Conservation (phyloP, 805 yeast species). For the Jamesozyma lodderae region DNA sequence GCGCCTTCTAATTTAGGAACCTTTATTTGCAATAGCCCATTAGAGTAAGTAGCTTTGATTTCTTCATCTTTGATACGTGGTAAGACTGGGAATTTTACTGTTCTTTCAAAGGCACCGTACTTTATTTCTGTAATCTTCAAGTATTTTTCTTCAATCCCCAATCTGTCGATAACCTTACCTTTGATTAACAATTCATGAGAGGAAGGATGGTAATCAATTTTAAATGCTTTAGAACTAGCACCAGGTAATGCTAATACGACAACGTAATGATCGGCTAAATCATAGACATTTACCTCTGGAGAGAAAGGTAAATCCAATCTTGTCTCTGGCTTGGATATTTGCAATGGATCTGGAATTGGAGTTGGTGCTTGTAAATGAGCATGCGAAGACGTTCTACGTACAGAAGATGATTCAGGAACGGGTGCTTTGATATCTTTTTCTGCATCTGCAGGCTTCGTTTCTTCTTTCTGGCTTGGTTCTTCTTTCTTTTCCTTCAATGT, state of each 20-base stretch:
- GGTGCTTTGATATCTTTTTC: constrained; percentile 2
- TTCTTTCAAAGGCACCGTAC: constrained; percentile 50
- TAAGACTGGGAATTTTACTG: constrained; percentile 44
- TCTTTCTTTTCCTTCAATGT: constrained; percentile 2
- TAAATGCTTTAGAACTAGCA: constrained; percentile 42
- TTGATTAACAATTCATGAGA: constrained; percentile 44
- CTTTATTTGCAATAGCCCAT: constrained; percentile 45
- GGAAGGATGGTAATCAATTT: constrained; percentile 51
- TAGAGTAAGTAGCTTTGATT: constrained; percentile 44
- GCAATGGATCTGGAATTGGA: constrained; percentile 34
- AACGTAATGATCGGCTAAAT: constrained; percentile 37
- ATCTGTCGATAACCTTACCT: constrained; percentile 38
- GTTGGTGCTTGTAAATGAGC: constrained; percentile 25
- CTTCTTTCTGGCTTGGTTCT: constrained; percentile 8
- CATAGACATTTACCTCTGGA: constrained; percentile 53
- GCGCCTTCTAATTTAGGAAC: constrained; percentile 37
- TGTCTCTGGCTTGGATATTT: constrained; percentile 38
- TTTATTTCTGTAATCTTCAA: constrained; percentile 45
- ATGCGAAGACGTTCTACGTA: constrained; percentile 6
- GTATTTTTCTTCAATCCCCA: constrained; percentile 32
- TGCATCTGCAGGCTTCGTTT: background rate
- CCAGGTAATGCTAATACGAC: constrained; percentile 52
- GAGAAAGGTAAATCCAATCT: constrained; percentile 41
- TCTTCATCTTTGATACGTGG: constrained; percentile 45
- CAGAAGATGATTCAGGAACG: background rate